Percentiles rank a stretch among this genome's conserved stretches.
Conservation (phyloP, 208 protist species). For the Naegleria fowleri region DNA sequence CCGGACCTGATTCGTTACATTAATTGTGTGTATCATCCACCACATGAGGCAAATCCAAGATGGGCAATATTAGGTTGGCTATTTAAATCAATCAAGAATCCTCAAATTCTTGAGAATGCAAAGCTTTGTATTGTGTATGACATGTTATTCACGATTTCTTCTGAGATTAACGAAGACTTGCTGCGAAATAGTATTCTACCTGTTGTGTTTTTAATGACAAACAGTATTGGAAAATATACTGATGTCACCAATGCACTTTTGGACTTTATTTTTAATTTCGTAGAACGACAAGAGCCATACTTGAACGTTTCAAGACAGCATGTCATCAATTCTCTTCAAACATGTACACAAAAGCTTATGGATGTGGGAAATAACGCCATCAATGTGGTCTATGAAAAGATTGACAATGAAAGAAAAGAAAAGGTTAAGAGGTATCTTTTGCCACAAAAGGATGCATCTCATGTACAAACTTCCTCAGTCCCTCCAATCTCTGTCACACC, state of each 20-base stretch:
- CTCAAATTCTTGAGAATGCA: constrained; percentile 29
- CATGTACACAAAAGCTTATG: not conserved
- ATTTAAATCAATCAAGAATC: constrained; percentile 37
- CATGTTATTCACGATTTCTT: constrained; percentile 48
- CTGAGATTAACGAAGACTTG: constrained; percentile 29
- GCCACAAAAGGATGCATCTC: not conserved
- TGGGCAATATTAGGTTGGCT: constrained; percentile 57
- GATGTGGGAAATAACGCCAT: not conserved
- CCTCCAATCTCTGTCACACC: not conserved
- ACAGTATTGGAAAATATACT: constrained; percentile 50
- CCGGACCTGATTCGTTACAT: constrained; percentile 55
- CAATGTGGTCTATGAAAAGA: not conserved
- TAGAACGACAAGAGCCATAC: not conserved
- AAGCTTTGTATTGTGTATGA: constrained; percentile 51
- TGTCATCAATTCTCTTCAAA: not conserved
- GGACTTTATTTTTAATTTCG: constrained; percentile 35
- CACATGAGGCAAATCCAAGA: constrained; percentile 47
- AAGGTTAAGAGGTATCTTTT: not conserved
- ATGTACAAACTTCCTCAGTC: not conserved
- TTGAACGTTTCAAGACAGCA: too few species aligned
- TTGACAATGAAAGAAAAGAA: not conserved
- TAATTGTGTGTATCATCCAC: constrained; percentile 51
- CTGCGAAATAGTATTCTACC: constrained; percentile 36
- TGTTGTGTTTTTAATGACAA: constrained; percentile 48
- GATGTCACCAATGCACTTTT: constrained; percentile 47